Base-by-base conservation (phyloP, 2,329 filamentous ascomycete genomes). In the Fusarium sp. region DNA sequence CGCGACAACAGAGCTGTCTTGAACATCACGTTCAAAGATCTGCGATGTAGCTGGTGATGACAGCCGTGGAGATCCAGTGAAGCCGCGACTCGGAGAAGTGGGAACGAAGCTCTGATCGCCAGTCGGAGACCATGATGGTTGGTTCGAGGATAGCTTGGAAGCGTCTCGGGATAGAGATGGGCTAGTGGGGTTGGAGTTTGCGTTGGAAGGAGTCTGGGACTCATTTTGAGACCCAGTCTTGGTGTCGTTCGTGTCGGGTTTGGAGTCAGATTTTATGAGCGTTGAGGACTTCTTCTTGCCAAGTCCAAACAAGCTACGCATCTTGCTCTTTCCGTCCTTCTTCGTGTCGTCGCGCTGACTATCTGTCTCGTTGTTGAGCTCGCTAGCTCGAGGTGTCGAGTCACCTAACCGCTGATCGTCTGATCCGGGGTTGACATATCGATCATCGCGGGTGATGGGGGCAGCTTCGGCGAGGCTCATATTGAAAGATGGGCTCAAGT, bases 11-110 rank as follows among this genome's bases (percentile, higher is more conserved):
- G 87, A 84, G 75, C 88, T 88, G 75, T 98, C 94, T 80, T 98
- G 95, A 25, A 98, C 95, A 78, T 94, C 93, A 75, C 95, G 92
- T 83, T 98, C 95, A 78, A 98, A 98, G 75, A 98, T 98, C 73
- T 91, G 89, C 7, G 89, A 91, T 28, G 87, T 86, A 13, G 93
- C 92, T 16, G 94, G 93, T 21, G 93, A 97, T 55, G 91, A 88
- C 46, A 94, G 81, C 50, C 92, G 87, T 7, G 93, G 91, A 11
- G 93, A 95, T 12, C 88, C 87, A 14, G 91, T 90, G 46, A 93
- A 81, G 54, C 87, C 88, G 60, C 89, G 88, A 63, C 82, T 85
- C 5, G 92, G 92, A 4, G 92, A 93, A 1, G 89, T 83, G 16
- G 90, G 88, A 48, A 81, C 79, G 73, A 82, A 80, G 71, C 82